Base-by-base conservation (phyloP, 2,329 filamentous ascomycete species). In the Chlorencoelia australis region DNA sequence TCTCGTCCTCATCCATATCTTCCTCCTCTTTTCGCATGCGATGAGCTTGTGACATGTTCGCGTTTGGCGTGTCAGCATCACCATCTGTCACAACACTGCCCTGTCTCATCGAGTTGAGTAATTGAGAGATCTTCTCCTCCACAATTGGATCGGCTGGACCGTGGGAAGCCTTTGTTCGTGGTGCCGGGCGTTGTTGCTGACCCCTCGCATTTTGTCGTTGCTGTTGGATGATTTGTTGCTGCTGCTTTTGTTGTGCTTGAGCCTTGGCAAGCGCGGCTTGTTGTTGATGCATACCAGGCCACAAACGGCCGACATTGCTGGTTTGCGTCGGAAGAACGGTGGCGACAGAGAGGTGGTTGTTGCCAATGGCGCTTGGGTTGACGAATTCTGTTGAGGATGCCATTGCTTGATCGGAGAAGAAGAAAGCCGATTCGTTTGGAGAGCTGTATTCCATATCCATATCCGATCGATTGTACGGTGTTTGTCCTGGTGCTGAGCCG, bases 1-100 rank as follows among this genome's bases (percentile, higher is more conserved):
- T 75, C 69, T 96, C 91, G 52, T 96, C 91, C 60, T 95, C 89
- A 51, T 98, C 91, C 89, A 98, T 96, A 35, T 96, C 89, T 44
- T 95, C 88, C 53, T 96, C 88, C 29, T 95, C 87, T 70, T 96
- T 96, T 71, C 80, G 88, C 45, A 74, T 64, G 45, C 79, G 80
- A 33, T 80, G 69, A 50, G 86, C 73, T 56, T 85, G 80, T 38
- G 76, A 68, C n/a, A 79, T 59, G 20, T 53, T 51, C 42, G 57
- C 57, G 21, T 59, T 52, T 17, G 60, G 54, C 20, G 60, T 59
- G 20, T 52, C 48, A 43, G 60, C 62, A 17, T 71, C 67, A 17
- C 66, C 61, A 10, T 75, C 70, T 4, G 69, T 65, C 5, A 66
- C 61, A 10, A 73, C 67, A 60, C 82, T 86, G 48, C 43, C 48